These are phyloP conservation scores for Metschnikowia lachancei DNA, from an alignment of 805 yeast species.

Conservation along the genomic window DNA sequence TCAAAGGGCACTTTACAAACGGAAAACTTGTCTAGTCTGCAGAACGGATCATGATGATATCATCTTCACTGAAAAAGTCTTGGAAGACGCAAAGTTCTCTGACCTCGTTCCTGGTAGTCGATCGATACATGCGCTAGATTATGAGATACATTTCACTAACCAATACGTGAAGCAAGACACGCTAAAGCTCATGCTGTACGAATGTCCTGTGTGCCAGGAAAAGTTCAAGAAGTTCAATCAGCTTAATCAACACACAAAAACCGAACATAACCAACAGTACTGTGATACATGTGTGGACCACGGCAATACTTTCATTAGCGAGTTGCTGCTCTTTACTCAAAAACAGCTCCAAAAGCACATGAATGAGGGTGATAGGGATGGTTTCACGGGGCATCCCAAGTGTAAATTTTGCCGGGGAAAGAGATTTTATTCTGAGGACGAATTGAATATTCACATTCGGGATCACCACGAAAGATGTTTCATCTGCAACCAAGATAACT, in stretches of 20 bases:
- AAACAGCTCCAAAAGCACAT: conserved; percentile 70
- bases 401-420: conserved; percentile 76
- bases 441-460: conserved; percentile 75
- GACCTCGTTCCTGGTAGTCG: conserved; percentile 36
- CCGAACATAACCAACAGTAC: conserved; percentile 57
- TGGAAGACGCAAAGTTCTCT: conserved; percentile 30
- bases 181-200: conserved; percentile 48
- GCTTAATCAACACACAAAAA: conserved; percentile 62
- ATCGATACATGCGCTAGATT: conserved; percentile 39
- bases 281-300: conserved; percentile 78
- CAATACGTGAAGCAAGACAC: conserved; percentile 47
- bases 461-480: conserved; percentile 85
- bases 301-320: conserved; percentile 74
- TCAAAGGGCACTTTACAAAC: conserved; percentile 75
- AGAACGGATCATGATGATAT: conserved; percentile 63
- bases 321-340: conserved; percentile 58
- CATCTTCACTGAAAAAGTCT: conserved; percentile 52
- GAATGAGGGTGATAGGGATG: conserved; percentile 64
- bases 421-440: conserved; percentile 86
- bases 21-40: conserved; percentile 77
- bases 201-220: conserved; percentile 53
- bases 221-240: conserved; percentile 51
- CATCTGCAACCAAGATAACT: conserved; percentile 74
- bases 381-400: conserved; percentile 85
- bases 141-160: conserved; percentile 60